These are phyloP conservation scores for Teratosphaeria destructans DNA, from an alignment of 2,329 filamentous ascomycete species.

Conservation along the genomic window DNA sequence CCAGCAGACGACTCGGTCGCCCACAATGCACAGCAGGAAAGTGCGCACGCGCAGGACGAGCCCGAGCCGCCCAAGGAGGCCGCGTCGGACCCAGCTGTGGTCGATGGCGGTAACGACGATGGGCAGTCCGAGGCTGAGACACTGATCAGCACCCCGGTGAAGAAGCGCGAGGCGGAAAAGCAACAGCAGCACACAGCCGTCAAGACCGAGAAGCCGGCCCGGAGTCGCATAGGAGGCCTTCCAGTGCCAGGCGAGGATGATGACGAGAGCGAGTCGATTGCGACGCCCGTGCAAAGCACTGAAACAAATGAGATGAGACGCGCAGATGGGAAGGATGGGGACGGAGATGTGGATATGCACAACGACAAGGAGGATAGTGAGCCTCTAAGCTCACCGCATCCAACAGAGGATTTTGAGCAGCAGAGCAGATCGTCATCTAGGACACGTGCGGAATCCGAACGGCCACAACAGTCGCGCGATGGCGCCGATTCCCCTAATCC, in stretches of 20 bases:
- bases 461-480: conserved; percentile 12
- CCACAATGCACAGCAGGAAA: neutral
- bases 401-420: conserved; percentile 7
- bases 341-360: conserved; percentile 12
- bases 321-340: conserved; percentile 7
- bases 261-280: conserved; percentile 21
- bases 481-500: conserved; percentile 21
- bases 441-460: conserved; percentile 21
- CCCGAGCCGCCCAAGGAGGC: conserved; percentile 2
- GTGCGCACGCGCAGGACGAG: neutral
- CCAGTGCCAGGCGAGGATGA: conserved; percentile 21
- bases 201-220: conserved; percentile 13
- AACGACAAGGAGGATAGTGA: conserved; percentile 19
- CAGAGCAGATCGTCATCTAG: conserved; percentile 16
- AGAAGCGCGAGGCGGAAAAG: conserved; percentile 28
- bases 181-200: conserved; percentile 14
- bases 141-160: conserved; percentile 35
- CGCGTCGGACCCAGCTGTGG: neutral
- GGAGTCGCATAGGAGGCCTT: conserved; percentile 21
- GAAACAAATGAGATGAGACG: conserved; percentile 13
- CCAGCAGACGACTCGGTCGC: neutral
- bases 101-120: conserved; percentile 21
- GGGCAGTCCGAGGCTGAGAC: conserved; percentile 42
- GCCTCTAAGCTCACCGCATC: conserved; percentile 20
- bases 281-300: conserved; percentile 19